Percentiles rank a stretch among this genome's conserved stretches.
phyloP scores from a whole-genome alignment of 805 yeast genomes.

The Vanderwaltozyma tropicalis region DNA sequence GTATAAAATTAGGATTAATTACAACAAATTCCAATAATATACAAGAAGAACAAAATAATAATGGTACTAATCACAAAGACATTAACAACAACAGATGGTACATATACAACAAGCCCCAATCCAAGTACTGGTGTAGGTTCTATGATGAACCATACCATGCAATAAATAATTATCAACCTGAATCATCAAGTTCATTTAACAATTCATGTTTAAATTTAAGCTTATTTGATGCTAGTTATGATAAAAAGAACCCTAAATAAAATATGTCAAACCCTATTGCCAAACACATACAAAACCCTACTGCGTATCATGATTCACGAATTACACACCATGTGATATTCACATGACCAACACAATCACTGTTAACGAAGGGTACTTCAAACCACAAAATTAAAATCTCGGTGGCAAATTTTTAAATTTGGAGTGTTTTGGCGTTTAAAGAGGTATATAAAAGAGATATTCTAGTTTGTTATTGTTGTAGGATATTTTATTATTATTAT shows the following conservation, averaged over 20 bases:
- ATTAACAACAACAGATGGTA: slow-evolving; percentile 9
- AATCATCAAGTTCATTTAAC: slow-evolving; percentile 13
- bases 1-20: background rate
- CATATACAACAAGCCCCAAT: slow-evolving; percentile 14
- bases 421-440: no score
- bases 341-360: no score
- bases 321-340: no score
- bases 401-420: no score
- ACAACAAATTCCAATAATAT: background rate
- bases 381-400: no score
- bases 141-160: slow-evolving; percentile 17
- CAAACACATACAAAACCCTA: background rate
- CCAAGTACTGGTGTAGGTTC: slow-evolving; percentile 5
- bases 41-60: slow-evolving; percentile 1
- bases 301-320: background rate
- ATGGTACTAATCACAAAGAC: background rate
- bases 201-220: slow-evolving; percentile 24
- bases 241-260: slow-evolving; percentile 23
- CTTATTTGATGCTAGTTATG: slow-evolving; percentile 22
- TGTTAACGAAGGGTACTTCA: no score
- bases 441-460: no score
- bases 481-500: no score
- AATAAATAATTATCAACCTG: slow-evolving; percentile 20
- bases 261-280: no score
- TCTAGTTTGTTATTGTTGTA: no score